These are phyloP conservation scores for Quercus dentata DNA, from an alignment of 306 rosid species.

Conservation along the genomic window DNA sequence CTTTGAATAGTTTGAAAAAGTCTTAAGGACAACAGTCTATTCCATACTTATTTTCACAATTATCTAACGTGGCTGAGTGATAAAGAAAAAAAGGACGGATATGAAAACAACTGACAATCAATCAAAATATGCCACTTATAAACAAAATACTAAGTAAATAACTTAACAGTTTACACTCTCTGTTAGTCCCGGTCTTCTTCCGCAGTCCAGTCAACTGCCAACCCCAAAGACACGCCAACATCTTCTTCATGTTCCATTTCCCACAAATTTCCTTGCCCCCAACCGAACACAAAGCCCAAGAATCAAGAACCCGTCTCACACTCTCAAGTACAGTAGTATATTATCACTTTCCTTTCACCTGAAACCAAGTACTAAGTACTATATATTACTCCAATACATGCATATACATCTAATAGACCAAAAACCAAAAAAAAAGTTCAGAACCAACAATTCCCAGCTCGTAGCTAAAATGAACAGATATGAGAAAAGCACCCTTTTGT, in stretches of 20 bases:
- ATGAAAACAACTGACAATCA: rapidly evolving
- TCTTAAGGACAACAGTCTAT: too few relatives aligned
- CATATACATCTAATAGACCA: background rate
- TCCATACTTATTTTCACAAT: too few relatives aligned
- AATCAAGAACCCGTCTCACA: background rate
- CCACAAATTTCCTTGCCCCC: background rate
- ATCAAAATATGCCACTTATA: too few relatives aligned
- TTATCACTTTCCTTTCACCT: slow-evolving; percentile 16
- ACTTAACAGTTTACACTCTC: too few relatives aligned
- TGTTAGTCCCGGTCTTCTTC: background rate
- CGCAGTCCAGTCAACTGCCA: slow-evolving; percentile 37
- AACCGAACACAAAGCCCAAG: background rate
- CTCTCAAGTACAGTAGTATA: background rate
- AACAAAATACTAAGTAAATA: too few relatives aligned
- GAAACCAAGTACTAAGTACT: background rate
- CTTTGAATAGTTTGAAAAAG: too few relatives aligned
- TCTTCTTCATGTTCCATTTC: background rate
- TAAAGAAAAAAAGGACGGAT: too few relatives aligned
- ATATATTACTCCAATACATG: background rate
- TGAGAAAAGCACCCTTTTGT: too few relatives aligned
- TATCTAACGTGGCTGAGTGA: too few relatives aligned
- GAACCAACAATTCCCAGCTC: too few relatives aligned
- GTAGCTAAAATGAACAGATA: too few relatives aligned
- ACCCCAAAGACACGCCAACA: background rate
- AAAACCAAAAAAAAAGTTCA: background rate